Conservation (phyloP, 371 early-diverging fungal species). For the Nematocida displodere region DNA sequence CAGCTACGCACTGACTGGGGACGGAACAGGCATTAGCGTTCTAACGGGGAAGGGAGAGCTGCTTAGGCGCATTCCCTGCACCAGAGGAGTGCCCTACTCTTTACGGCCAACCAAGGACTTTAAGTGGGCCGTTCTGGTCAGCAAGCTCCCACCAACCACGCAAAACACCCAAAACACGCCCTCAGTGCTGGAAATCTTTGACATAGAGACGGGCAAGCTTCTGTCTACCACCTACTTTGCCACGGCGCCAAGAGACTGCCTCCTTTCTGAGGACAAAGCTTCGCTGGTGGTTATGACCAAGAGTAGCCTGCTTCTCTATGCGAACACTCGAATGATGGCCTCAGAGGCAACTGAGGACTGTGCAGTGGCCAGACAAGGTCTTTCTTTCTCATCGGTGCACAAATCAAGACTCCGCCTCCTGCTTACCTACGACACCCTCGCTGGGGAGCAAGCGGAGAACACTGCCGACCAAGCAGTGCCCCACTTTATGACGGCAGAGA, state of each 20-base stretch:
- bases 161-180: too few species aligned
- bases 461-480: neutral
- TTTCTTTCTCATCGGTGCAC: conserved; percentile 1
- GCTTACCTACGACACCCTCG: conserved; percentile 7
- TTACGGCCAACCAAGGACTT: conserved; percentile 3
- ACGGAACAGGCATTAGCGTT: neutral
- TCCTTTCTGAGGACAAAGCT: conserved; percentile 20
- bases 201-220: neutral
- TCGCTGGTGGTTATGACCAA: conserved; percentile 4
- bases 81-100: neutral
- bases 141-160: neutral
- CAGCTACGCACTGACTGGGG: neutral
- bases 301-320: conserved; percentile 13
- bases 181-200: conserved; percentile 35
- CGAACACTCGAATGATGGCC: conserved; percentile 6
- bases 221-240: conserved; percentile 4
- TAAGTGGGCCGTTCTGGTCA: conserved; percentile 5
- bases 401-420: conserved; percentile 17
- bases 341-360: neutral
- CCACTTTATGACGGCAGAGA: neutral
- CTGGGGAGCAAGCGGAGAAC: neutral
- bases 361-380: neutral
- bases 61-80: neutral
- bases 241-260: conserved; percentile 14
- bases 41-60: neutral